phyloP scores from a whole-genome alignment of 2,329 filamentous ascomycete species.

The Fusarium nematophilum region DNA sequence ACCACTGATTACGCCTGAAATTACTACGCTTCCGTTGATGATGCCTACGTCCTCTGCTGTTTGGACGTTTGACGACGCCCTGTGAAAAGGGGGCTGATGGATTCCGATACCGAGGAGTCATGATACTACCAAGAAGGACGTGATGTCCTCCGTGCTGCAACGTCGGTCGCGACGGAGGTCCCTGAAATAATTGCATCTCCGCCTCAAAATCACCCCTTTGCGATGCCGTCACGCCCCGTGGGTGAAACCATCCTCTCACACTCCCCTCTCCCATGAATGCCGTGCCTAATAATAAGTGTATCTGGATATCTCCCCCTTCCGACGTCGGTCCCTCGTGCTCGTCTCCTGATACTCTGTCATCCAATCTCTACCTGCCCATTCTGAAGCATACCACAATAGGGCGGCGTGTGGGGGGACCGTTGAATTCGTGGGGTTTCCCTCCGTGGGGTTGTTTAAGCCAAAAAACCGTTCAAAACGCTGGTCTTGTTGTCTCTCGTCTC shows the following conservation, averaged over 20 bases:
- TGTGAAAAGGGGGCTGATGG: too few relatives aligned
- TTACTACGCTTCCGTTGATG: not conserved
- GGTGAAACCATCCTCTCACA: slow-evolving; percentile 4
- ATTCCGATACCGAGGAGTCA: slow-evolving; percentile 7
- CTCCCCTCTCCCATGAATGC: not conserved
- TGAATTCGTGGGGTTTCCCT: slow-evolving; percentile 15
- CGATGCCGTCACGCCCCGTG: slow-evolving; percentile 21
- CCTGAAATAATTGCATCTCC: slow-evolving; percentile 7
- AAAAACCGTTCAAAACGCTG: too few relatives aligned
- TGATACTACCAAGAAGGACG: slow-evolving; percentile 9
- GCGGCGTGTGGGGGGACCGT: not conserved
- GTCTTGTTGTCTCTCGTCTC: too few relatives aligned
- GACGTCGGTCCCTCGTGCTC: slow-evolving; percentile 9
- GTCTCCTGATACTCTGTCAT: slow-evolving; percentile 22
- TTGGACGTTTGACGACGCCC: too few relatives aligned
- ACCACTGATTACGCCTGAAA: not conserved
- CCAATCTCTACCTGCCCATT: slow-evolving; percentile 21
- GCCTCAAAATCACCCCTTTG: slow-evolving; percentile 4
- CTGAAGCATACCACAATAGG: slow-evolving; percentile 24
- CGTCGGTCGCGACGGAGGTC: too few relatives aligned
- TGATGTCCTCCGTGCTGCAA: too few relatives aligned
- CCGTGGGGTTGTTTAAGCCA: not conserved
- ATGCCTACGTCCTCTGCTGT: too few relatives aligned
- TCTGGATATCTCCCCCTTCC: slow-evolving; percentile 5
- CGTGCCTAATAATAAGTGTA: slow-evolving; percentile 7